A percentile compares a stretch with the other conserved stretches of the same genome.
These are phyloP conservation scores for Pilatotrama ljubarskyi DNA, from an alignment of 768 basidiomycete species.

Conservation along the genomic window DNA sequence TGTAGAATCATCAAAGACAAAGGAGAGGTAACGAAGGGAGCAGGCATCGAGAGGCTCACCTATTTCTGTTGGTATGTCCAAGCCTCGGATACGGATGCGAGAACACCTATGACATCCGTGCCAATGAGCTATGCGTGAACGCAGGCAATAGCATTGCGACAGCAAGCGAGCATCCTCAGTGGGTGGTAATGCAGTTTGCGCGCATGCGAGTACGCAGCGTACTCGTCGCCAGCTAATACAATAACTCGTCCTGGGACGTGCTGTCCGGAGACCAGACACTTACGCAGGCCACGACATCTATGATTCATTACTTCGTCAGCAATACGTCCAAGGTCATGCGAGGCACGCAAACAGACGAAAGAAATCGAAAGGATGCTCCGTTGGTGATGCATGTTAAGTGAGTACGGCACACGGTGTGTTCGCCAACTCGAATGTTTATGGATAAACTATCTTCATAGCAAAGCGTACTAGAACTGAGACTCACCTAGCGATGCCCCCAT, in stretches of 20 bases:
- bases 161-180: conserved; percentile 34
- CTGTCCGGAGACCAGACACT: background rate
- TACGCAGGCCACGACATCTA: background rate
- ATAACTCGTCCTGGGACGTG: background rate
- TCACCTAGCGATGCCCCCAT: conserved; percentile 31
- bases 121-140: background rate
- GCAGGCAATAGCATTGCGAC: background rate
- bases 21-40: conserved; percentile 6
- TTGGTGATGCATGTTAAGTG: conserved; percentile 72
- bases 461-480: conserved; percentile 22
- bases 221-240: conserved; percentile 39
- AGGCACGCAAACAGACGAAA: background rate
- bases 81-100: too few relatives aligned
- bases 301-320: background rate
- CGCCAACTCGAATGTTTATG: conserved; percentile 68
- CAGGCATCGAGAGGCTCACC: conserved; percentile 8
- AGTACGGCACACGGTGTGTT: conserved; percentile 68
- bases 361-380: conserved; percentile 36
- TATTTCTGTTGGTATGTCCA: background rate
- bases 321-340: background rate
- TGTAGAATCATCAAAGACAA: conserved; percentile 49
- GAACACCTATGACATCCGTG: background rate
- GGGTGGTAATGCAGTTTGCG: conserved; percentile 41
- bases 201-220: conserved; percentile 33
- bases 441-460: conserved; percentile 64